Conservation (phyloP, 2,329 filamentous ascomycete species). For the Lithohypha guttulata region DNA sequence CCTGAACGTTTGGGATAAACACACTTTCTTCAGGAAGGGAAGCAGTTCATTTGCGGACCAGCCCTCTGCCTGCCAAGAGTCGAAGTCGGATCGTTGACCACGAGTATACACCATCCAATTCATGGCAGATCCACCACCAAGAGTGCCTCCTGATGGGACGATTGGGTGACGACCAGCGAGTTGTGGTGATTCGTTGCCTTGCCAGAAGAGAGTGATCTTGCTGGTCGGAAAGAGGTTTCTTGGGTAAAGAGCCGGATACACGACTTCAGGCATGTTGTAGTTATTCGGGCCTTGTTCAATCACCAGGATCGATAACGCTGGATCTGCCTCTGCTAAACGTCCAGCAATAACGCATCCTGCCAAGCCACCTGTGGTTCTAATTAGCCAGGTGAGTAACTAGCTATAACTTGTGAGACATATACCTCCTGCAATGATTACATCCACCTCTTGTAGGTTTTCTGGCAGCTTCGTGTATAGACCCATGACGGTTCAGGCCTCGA, state of each 20-base stretch:
- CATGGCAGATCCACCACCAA: slow-evolving; percentile 53
- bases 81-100: slow-evolving; percentile 28
- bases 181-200: slow-evolving; percentile 34
- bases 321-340: slow-evolving; percentile 42
- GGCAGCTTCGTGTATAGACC: slow-evolving; percentile 8
- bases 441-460: slow-evolving; percentile 31
- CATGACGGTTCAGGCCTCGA: too few species aligned
- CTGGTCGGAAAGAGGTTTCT: slow-evolving; percentile 39
- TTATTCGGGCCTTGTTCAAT: slow-evolving; percentile 47
- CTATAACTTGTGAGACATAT: slow-evolving; percentile 6
- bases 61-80: slow-evolving; percentile 43
- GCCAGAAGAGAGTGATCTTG: slow-evolving; percentile 44
- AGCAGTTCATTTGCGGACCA: slow-evolving; percentile 43
- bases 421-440: slow-evolving; percentile 44
- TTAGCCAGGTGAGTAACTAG: not conserved
- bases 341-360: slow-evolving; percentile 41
- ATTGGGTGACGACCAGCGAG: slow-evolving; percentile 24
- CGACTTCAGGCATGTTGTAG: slow-evolving; percentile 39
- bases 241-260: slow-evolving; percentile 42
- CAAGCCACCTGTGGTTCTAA: slow-evolving; percentile 31
- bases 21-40: slow-evolving; percentile 36
- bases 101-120: slow-evolving; percentile 47
- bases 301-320: slow-evolving; percentile 40
- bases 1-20: not conserved
- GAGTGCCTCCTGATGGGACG: slow-evolving; percentile 37